Conservation (phyloP, 441 rosid species). For the Isatis lusitanica region DNA sequence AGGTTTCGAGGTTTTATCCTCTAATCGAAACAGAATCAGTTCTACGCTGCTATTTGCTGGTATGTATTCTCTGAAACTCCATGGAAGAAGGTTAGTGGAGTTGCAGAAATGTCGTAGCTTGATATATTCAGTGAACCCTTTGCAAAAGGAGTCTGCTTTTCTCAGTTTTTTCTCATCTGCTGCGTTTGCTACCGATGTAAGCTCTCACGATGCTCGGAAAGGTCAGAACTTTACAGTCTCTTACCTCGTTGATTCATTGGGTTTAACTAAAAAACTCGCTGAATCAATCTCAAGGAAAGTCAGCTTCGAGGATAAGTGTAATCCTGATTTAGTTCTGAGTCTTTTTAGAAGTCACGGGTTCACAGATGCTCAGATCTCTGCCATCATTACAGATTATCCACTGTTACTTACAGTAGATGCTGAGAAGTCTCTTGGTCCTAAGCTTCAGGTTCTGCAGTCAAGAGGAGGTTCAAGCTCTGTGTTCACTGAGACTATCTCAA, state of each 20-base stretch:
- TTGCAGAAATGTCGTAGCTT: not conserved
- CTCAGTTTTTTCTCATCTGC: not conserved
- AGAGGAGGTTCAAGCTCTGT: slow-evolving; percentile 30
- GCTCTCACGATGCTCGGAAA: not conserved
- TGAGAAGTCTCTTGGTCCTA: slow-evolving; percentile 31
- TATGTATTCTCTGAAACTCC: slow-evolving; percentile 10
- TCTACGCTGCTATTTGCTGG: not conserved
- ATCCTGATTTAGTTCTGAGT: not conserved
- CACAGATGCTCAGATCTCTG: slow-evolving; percentile 28
- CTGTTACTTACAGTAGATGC: slow-evolving; percentile 13
- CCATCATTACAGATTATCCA: slow-evolving; percentile 29
- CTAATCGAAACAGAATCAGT: not conserved
- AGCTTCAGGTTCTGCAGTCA: slow-evolving; percentile 35
- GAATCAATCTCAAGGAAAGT: slow-evolving; percentile 30
- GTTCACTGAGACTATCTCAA: slow-evolving; percentile 16
- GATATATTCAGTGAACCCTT: not conserved
- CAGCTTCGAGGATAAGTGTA: slow-evolving; percentile 6
- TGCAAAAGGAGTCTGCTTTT: not conserved
- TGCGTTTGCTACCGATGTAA: not conserved
- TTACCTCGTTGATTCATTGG: slow-evolving; percentile 39
- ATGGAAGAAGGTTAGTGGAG: not conserved
- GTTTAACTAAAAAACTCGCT: slow-evolving; percentile 34
- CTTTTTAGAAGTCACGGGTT: slow-evolving; percentile 16
- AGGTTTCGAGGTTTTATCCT: too few relatives aligned
- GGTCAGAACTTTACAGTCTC: slow-evolving; percentile 23